These are phyloP conservation scores for Trifolium subterraneum DNA, from an alignment of 306 rosid species.

Conservation along the genomic window DNA sequence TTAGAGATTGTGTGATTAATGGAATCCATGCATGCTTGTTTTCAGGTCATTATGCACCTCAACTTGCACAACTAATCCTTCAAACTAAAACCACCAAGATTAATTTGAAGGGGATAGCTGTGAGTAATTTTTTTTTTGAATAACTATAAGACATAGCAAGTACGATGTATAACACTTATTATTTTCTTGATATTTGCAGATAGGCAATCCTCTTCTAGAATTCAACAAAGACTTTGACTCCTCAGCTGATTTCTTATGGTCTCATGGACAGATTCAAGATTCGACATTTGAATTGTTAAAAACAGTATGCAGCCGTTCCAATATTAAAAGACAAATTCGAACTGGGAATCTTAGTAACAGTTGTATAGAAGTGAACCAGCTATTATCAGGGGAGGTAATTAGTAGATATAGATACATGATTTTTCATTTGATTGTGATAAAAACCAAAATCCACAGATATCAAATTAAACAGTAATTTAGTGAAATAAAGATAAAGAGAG, in stretches of 20 bases:
- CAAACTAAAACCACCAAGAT: not conserved
- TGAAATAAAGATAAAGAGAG: too few relatives aligned
- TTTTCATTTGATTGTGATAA: too few relatives aligned
- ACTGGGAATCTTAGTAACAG: conserved; percentile 32
- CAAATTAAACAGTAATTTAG: too few relatives aligned
- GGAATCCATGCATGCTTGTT: too few relatives aligned
- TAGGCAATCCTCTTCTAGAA: conserved; percentile 76
- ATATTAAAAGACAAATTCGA: conserved; percentile 46
- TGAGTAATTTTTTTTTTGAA: not conserved
- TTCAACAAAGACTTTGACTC: conserved; percentile 63
- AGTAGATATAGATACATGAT: too few relatives aligned
- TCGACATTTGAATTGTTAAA: conserved; percentile 51
- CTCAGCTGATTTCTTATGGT: conserved; percentile 54
- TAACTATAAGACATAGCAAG: too few relatives aligned
- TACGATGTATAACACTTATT: not conserved
- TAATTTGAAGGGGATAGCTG: not conserved
- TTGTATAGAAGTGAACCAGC: too few relatives aligned
- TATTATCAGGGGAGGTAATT: too few relatives aligned
- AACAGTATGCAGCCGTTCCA: conserved; percentile 55
- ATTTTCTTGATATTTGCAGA: conserved; percentile 43
- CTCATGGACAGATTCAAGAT: conserved; percentile 66
- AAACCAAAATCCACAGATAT: too few relatives aligned
- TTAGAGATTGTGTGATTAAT: not conserved
- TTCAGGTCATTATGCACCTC: not conserved
- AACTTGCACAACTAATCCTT: not conserved